Evolutionary conservation across 2,329 filamentous ascomycete species (phyloP), one percentile per base, ranked within the genome.

Genomic region (Stromatinia cepivora): DNA sequence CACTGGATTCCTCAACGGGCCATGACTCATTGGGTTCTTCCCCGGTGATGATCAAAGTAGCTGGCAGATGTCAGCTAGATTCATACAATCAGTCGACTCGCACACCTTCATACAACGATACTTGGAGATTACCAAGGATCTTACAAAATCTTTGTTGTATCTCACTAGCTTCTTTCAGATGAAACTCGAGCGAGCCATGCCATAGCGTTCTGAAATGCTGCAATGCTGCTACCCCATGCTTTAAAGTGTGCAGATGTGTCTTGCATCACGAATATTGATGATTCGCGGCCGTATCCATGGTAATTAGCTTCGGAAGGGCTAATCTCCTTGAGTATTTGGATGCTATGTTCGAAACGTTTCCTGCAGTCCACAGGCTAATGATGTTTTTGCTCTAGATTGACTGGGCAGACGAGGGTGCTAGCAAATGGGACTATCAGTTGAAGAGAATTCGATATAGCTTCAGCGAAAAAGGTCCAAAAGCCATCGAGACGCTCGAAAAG

Each of bases 151-250:
- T 69, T 48, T 67, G 36, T 15, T 68, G 68, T 39, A 76, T 70
- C 13, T 71, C 73, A 34, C 54, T 65, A 6, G 73, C 75, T 20
- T 76, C 74, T 59, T 67, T 66, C 11, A 77, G 63, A n/a, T 74
- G 66, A 58, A 67, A 71, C 20, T 76, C 75, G 2, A 77, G 69
- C 15, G 74, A 76, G 31, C 36, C 34, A 57, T 34, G 69, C 8
- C 34, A 67, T 28, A 4, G 22, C 58, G 20, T 70, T 31, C 31
- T 73, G 73, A n/a, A 75, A 70, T 1, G 75, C 75, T 48, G 74
- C 75, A 64, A 75, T 75, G 48, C 69, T 73, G 3, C 45, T 66
- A 20, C 69, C 75, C 75, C 75, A 77, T n/a, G 70, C 72, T 64
- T 72, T 73, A 31, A 75, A 76, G 34, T 70, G 71, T 2, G 67